Percentiles rank a stretch among this genome's conserved stretches.
These are phyloP conservation scores for Sodiomyces alkalinus DNA, from an alignment of 2,329 filamentous ascomycete genomes.

Conservation along the genomic window DNA sequence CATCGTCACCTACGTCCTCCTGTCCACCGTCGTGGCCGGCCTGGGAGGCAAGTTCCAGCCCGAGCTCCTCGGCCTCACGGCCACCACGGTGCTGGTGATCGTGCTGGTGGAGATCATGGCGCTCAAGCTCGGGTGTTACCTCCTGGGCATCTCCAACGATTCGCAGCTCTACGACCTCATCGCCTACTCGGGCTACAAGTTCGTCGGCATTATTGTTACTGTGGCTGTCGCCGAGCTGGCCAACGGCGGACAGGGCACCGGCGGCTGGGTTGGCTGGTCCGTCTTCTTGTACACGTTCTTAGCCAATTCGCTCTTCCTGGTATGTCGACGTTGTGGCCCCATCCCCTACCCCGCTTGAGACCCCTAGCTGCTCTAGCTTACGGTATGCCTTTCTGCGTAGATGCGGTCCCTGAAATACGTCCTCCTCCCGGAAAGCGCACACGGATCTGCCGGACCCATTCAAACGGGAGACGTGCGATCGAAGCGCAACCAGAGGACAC, in stretches of 20 bases:
- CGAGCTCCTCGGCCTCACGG: slow-evolving; percentile 80
- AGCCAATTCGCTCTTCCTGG: slow-evolving; percentile 90
- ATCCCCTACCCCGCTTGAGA: too few relatives aligned
- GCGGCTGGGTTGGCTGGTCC: slow-evolving; percentile 77
- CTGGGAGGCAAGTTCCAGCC: slow-evolving; percentile 86
- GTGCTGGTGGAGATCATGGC: slow-evolving; percentile 80
- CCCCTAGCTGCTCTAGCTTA: too few relatives aligned
- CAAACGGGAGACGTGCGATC: slow-evolving; percentile 54
- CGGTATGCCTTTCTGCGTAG: slow-evolving; percentile 24
- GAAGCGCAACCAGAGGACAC: slow-evolving; percentile 75
- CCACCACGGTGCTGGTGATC: slow-evolving; percentile 68
- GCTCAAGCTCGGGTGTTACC: slow-evolving; percentile 83
- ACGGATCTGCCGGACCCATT: slow-evolving; percentile 49
- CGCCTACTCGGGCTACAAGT: slow-evolving; percentile 97
- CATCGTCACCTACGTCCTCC: slow-evolving; percentile 88
- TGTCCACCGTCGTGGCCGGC: slow-evolving; percentile 81
- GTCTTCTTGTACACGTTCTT: slow-evolving; percentile 86
- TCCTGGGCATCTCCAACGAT: slow-evolving; percentile 85
- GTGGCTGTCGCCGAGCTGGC: slow-evolving; percentile 66
- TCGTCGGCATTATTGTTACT: slow-evolving; percentile 88
- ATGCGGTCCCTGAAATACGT: slow-evolving; percentile 94
- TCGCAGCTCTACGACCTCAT: slow-evolving; percentile 87
- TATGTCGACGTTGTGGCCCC: slow-evolving; percentile 36
- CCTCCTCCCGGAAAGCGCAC: slow-evolving; percentile 68
- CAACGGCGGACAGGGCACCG: slow-evolving; percentile 66